These are phyloP conservation scores for Colletotrichum viniferum DNA, from an alignment of 2,329 filamentous ascomycete genomes.

Conservation along the genomic window DNA sequence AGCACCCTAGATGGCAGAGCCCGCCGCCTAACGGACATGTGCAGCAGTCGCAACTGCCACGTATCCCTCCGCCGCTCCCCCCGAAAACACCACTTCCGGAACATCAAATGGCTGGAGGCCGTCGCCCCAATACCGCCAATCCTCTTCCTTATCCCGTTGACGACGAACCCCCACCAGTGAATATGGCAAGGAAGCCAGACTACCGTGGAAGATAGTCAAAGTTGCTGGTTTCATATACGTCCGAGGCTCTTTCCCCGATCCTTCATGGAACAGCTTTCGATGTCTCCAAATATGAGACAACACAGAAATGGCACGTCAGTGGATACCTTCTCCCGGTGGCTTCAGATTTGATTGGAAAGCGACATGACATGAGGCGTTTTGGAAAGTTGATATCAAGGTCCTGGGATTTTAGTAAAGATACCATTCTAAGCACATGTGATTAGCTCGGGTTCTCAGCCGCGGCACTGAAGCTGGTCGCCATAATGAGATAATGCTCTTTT, in stretches of 20 bases:
- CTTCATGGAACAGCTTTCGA: background rate
- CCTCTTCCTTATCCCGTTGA: constrained; percentile 79
- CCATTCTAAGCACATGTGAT: constrained; percentile 8
- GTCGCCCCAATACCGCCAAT: constrained; percentile 29
- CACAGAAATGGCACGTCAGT: background rate
- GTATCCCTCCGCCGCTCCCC: constrained; percentile 69
- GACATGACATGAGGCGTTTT: background rate
- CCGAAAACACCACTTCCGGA: constrained; percentile 78
- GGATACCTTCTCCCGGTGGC: background rate
- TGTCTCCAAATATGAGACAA: background rate
- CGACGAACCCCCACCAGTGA: constrained; percentile 81
- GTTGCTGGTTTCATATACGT: background rate
- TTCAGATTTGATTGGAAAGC: background rate
- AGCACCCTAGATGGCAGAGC: constrained; percentile 52
- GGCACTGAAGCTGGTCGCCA: background rate
- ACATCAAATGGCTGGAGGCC: constrained; percentile 38
- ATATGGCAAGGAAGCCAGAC: constrained; percentile 85
- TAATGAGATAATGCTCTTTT: constrained; percentile 12
- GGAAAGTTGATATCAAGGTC: background rate
- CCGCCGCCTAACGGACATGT: constrained; percentile 22
- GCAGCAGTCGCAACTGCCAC: constrained; percentile 31
- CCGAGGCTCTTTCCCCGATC: background rate
- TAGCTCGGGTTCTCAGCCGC: background rate
- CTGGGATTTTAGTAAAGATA: constrained; percentile 7
- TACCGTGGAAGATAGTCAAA: constrained; percentile 56